Conservation (phyloP, 306 rosid species). For the Quercus rubra region DNA sequence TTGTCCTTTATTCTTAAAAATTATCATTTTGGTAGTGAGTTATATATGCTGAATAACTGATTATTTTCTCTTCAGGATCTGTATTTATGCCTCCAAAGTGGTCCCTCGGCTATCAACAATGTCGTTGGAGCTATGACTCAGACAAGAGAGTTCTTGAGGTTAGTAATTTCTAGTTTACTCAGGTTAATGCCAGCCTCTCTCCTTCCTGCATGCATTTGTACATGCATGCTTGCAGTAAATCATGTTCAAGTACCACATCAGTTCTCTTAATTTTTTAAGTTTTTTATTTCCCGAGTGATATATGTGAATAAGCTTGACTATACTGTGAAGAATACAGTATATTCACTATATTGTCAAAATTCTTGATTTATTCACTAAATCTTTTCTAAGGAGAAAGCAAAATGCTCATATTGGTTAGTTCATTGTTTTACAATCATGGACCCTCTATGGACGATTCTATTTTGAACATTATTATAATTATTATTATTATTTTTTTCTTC, state of each 20-base stretch:
- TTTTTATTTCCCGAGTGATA: background rate
- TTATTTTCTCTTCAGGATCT: conserved; percentile 47
- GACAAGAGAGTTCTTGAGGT: conserved; percentile 80
- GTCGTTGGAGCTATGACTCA: conserved; percentile 82
- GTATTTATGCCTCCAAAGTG: conserved; percentile 92
- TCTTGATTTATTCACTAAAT: background rate
- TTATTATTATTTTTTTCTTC: background rate
- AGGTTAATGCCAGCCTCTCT: background rate
- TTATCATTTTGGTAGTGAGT: conserved; percentile 7
- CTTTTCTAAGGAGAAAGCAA: background rate
- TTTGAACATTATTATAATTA: background rate
- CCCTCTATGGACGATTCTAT: background rate
- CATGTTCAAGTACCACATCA: background rate
- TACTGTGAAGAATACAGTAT: background rate
- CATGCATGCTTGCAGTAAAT: background rate
- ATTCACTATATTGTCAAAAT: background rate
- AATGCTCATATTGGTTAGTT: background rate
- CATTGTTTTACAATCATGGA: background rate
- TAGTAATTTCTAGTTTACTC: background rate
- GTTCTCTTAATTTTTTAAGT: no score
- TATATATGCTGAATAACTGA: conserved; percentile 14
- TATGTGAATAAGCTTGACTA: background rate
- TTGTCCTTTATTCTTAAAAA: background rate
- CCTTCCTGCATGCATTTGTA: background rate
- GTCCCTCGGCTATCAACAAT: conserved; percentile 93